Conservation (phyloP, 495 filamentous ascomycete species). For the Penicillium ochrochloron region DNA sequence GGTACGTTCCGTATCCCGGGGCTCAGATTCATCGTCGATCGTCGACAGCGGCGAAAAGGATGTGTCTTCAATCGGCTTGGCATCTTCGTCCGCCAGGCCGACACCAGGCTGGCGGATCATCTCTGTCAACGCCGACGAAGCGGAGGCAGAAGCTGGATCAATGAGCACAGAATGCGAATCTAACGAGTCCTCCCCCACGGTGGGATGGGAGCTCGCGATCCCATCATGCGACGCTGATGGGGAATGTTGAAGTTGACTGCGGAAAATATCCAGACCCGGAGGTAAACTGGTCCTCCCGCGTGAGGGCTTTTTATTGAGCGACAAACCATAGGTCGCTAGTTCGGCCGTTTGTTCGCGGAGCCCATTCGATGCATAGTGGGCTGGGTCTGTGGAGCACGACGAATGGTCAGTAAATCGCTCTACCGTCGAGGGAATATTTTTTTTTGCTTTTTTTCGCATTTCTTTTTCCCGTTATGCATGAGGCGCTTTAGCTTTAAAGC, state of each 20-base stretch:
- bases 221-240: slow-evolving; percentile 24
- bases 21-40: slow-evolving; percentile 26
- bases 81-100: slow-evolving; percentile 31
- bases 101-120: slow-evolving; percentile 64
- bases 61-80: slow-evolving; percentile 25
- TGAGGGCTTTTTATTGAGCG: slow-evolving; percentile 45
- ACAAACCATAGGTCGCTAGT: slow-evolving; percentile 84
- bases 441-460: neutral
- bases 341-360: slow-evolving; percentile 92
- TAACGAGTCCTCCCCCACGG: slow-evolving; percentile 17
- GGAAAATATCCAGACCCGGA: slow-evolving; percentile 44
- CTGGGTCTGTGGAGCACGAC: slow-evolving; percentile 58
- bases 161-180: slow-evolving; percentile 16
- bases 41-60: slow-evolving; percentile 26
- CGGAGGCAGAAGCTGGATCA: slow-evolving; percentile 21
- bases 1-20: slow-evolving; percentile 45
- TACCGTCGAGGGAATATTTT: neutral
- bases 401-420: slow-evolving; percentile 35
- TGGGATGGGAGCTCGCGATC: slow-evolving; percentile 19
- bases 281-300: slow-evolving; percentile 41
- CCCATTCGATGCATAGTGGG: slow-evolving; percentile 71
- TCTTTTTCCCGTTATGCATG: slow-evolving; percentile 4
- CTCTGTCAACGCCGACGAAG: slow-evolving; percentile 61
- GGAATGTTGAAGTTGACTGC: slow-evolving; percentile 14
- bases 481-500: slow-evolving; percentile 1